phyloP scores from a whole-genome alignment of 805 yeast species.

The Ogataea polymorpha region DNA sequence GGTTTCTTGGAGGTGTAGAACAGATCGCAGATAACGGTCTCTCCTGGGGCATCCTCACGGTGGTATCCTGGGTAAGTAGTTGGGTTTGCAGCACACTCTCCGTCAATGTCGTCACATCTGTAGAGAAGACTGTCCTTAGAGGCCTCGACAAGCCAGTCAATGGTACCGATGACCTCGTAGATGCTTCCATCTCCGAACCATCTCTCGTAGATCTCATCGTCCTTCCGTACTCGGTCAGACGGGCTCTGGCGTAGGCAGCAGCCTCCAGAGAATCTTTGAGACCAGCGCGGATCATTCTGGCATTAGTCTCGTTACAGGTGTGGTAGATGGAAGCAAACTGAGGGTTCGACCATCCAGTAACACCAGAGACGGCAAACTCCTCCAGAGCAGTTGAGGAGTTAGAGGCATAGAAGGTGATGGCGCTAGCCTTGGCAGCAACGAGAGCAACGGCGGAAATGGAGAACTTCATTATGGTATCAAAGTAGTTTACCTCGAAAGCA shows the following conservation, averaged over 20 bases:
- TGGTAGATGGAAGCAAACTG: conserved; percentile 8
- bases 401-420: conserved; percentile 1
- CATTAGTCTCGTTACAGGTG: conserved; percentile 20
- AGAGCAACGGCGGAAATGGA: conserved; percentile 2
- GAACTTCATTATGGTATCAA: conserved; percentile 1
- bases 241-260: conserved; percentile 35
- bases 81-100: conserved; percentile 30
- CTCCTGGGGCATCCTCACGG: conserved; percentile 36
- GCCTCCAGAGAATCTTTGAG: conserved; percentile 34
- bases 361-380: conserved; percentile 1
- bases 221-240: conserved; percentile 34
- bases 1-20: conserved; percentile 34
- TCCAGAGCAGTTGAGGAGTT: conserved; percentile 1
- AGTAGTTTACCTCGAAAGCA: conserved; percentile 1
- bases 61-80: conserved; percentile 40
- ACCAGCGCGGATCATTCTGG: conserved; percentile 22
- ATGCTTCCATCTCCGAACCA: conserved; percentile 39
- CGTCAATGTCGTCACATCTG: conserved; percentile 41
- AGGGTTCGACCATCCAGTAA: conserved; percentile 15
- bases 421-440: conserved; percentile 2
- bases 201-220: conserved; percentile 32
- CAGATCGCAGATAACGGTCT: conserved; percentile 40
- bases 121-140: conserved; percentile 34
- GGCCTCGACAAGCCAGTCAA: conserved; percentile 33
- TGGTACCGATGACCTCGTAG: conserved; percentile 36